phyloP scores from a whole-genome alignment of 768 basidiomycete species.

The Serendipita sp. region DNA sequence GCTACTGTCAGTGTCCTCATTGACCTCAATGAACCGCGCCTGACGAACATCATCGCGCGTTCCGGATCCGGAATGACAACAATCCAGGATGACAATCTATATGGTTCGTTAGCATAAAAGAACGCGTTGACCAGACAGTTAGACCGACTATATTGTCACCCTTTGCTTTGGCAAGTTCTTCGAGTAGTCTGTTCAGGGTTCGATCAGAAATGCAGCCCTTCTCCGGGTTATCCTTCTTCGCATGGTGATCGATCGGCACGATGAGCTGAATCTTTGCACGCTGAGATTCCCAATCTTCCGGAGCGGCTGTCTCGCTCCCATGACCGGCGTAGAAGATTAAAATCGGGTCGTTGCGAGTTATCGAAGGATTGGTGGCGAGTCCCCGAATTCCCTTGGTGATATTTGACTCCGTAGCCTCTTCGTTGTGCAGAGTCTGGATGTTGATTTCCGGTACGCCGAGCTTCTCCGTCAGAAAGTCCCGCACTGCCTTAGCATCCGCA shows the following conservation, averaged over 20 bases:
- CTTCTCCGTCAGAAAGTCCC: too few relatives aligned
- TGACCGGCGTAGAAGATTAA: conserved; percentile 33
- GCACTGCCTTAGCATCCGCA: too few relatives aligned
- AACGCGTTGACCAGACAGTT: neutral
- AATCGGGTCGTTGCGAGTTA: conserved; percentile 19
- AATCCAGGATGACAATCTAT: conserved; percentile 46
- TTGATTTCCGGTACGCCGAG: conserved; percentile 10
- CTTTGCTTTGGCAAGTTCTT: conserved; percentile 37
- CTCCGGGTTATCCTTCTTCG: conserved; percentile 10
- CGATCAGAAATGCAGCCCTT: conserved; percentile 39
- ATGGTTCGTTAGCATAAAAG: neutral
- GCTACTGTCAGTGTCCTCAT: conserved; percentile 18
- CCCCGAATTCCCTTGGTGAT: conserved; percentile 21
- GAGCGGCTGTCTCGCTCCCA: conserved; percentile 23
- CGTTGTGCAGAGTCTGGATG: conserved; percentile 25
- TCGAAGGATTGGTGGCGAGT: conserved; percentile 14
- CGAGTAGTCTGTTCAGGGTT: conserved; percentile 45
- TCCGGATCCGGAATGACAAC: conserved; percentile 38
- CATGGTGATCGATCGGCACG: conserved; percentile 20
- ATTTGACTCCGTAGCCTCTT: conserved; percentile 21
- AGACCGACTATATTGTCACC: conserved; percentile 45
- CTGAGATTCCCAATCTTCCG: conserved; percentile 18
- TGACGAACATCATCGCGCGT: conserved; percentile 14
- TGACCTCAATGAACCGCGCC: neutral
- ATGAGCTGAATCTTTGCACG: conserved; percentile 23